Base-by-base conservation (phyloP, 805 yeast species). In the Alloascoidea hylecoeti region DNA sequence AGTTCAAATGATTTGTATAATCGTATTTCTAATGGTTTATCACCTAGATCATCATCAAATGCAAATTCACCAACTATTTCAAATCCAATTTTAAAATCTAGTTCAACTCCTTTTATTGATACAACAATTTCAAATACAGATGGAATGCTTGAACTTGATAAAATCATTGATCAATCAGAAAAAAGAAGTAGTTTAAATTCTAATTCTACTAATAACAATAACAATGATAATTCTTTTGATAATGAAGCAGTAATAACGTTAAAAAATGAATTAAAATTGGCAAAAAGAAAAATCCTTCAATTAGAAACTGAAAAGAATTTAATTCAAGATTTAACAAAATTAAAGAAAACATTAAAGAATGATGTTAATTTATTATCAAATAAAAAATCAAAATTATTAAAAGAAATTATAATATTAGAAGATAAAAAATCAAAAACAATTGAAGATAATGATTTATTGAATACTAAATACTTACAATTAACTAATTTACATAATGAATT, bases 321-420 rank as follows among this genome's bases (percentile, higher is more conserved):
- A 23, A 23, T 23, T 12, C 67, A 63, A 36, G 66, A 58, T 15
- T 57, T 85, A 43, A 64, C 57, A 18, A 42, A 47, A 0, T 66
- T 68, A 35, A 77, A 69, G 54, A 61, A 58, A 23, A 53, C 57
- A 14, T 55, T 84, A 38, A 57, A 55, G 35, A 43, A 46, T 14
- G 83, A 76, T 39, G 56, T 77, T 17, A 46, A 51, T 4, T 48
- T 46, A 3, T 46, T 70, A 33, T 41, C 48, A 15, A 42, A 41
- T 14, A 46, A 50, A 38, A 42, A 52, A 16, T 56, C 49, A 36
- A 43, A 41, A 13, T 47, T 60, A 36, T 17, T 39, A n/a, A 53
- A 40, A 19, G 61, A 58, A 34, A 49, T 49, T 34, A 37, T 39
- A 15, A 44, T 49, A 28, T 49, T 58, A 13, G 39, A 45, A 34